Evolutionary conservation across 306 rosid genomes (phyloP).

Genomic region (Lagenaria siceraria): DNA sequence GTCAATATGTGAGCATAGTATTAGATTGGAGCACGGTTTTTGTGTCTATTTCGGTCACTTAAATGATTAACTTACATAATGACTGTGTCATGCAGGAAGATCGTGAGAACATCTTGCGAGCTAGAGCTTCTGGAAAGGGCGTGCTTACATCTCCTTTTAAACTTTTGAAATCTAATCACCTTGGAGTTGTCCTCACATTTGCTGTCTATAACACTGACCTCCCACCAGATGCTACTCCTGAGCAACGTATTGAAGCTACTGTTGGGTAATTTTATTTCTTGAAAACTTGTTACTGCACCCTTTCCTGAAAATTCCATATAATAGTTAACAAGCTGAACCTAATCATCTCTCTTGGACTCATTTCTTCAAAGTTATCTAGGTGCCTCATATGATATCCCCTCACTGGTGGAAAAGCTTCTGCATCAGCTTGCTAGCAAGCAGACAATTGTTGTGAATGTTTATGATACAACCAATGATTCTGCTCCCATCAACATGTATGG

Average conservation of each 20-base stretch:
- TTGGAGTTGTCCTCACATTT: constrained; percentile 92
- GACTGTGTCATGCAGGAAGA: constrained; percentile 42
- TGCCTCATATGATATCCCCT: constrained; percentile 90
- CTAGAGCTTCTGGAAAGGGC: constrained; percentile 84
- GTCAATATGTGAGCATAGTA: not conserved
- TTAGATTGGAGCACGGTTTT: not conserved
- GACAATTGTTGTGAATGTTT: constrained; percentile 89
- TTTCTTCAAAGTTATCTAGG: constrained; percentile 62
- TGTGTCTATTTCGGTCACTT: not conserved
- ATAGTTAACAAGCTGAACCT: constrained; percentile 8
- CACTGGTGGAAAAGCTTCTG: constrained; percentile 92
- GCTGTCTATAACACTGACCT: constrained; percentile 63
- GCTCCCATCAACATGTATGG: constrained; percentile 79
- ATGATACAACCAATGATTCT: constrained; percentile 74
- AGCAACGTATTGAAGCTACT: constrained; percentile 65
- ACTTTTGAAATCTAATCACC: constrained; percentile 77
- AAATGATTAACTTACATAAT: not conserved
- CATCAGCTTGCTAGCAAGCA: constrained; percentile 98
- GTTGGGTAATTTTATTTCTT: constrained; percentile 55
- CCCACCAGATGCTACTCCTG: constrained; percentile 55
- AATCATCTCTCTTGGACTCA: constrained; percentile 9
- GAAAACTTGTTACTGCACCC: not conserved
- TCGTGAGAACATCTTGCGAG: constrained; percentile 87
- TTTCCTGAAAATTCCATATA: not conserved
- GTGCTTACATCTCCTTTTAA: constrained; percentile 94